Evolutionary conservation across 495 filamentous ascomycete genomes (phyloP).

Genomic region (Pseudomonodictys pantanalensis): DNA sequence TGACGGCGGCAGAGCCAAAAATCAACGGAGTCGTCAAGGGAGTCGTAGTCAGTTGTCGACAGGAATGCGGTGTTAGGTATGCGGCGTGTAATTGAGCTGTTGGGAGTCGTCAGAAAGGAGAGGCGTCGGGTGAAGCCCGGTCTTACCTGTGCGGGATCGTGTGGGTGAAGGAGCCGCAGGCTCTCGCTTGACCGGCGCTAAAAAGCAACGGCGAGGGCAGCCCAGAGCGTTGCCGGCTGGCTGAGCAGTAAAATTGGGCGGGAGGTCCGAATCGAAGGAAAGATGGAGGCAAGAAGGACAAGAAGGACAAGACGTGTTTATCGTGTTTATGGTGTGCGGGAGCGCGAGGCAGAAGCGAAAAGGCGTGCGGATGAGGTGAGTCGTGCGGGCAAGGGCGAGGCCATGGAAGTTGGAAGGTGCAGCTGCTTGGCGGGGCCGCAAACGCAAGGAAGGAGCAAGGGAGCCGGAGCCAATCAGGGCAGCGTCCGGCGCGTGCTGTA

Average conservation of each 20-base stretch:
- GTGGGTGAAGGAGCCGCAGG: constrained; percentile 17
- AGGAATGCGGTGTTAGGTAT: neutral
- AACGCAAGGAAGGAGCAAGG: constrained; percentile 19
- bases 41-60: neutral
- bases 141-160: constrained; percentile 13
- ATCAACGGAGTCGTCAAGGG: neutral
- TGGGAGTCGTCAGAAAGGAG: constrained; percentile 15
- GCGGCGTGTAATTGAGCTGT: neutral
- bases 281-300: neutral
- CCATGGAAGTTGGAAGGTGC: neutral
- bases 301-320: neutral
- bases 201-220: constrained; percentile 9
- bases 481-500: neutral
- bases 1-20: constrained; percentile 7
- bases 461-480: constrained; percentile 13
- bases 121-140: neutral
- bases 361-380: neutral
- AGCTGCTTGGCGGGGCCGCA: neutral
- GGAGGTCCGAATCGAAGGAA: neutral
- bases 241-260: neutral
- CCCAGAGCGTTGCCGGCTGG: neutral
- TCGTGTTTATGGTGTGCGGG: neutral
- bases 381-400: neutral
- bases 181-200: constrained; percentile 22
- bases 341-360: neutral